These are phyloP conservation scores for Calonectria henricotiae DNA, from an alignment of 2,329 filamentous ascomycete species.

Conservation along the genomic window DNA sequence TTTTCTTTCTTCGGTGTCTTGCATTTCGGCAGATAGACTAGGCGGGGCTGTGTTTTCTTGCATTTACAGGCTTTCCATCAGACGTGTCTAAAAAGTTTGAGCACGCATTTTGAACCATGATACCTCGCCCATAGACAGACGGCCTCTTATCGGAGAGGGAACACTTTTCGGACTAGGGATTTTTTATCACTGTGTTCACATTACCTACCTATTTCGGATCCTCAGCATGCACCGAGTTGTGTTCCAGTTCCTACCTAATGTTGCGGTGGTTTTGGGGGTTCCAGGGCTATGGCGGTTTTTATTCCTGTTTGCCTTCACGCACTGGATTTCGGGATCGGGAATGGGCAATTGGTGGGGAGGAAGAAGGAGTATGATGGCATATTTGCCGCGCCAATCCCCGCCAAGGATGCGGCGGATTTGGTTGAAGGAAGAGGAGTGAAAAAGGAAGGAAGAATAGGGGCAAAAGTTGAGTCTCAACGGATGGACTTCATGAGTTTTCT, in stretches of 20 bases:
- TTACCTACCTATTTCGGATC: conserved; percentile 50
- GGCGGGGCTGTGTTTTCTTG: conserved; percentile 64
- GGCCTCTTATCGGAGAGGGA: conserved; percentile 56
- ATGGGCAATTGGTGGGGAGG: conserved; percentile 44
- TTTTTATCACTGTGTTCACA: conserved; percentile 55
- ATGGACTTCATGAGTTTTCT: conserved; percentile 39
- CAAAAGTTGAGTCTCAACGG: conserved; percentile 40
- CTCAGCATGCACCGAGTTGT: conserved; percentile 51
- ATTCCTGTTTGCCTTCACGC: conserved; percentile 42
- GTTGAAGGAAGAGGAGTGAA: conserved; percentile 35
- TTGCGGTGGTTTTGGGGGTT: conserved; percentile 50
- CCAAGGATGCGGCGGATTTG: conserved; percentile 21
- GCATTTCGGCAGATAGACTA: conserved; percentile 70
- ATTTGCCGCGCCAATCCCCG: conserved; percentile 35
- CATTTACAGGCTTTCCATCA: conserved; percentile 67
- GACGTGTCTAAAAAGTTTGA: conserved; percentile 66
- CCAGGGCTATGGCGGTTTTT: conserved; percentile 40
- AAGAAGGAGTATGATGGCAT: conserved; percentile 28
- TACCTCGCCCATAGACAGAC: conserved; percentile 68
- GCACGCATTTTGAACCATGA: conserved; percentile 65
- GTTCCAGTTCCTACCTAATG: conserved; percentile 54
- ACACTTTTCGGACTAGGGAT: conserved; percentile 53
- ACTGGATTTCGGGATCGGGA: conserved; percentile 47
- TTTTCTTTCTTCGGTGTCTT: conserved; percentile 59
- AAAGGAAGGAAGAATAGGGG: conserved; percentile 42